Evolutionary conservation across 305 asterid genomes (phyloP), one percentile per base, ranked within the genome.

Genomic region (Rubia peregrina): DNA sequence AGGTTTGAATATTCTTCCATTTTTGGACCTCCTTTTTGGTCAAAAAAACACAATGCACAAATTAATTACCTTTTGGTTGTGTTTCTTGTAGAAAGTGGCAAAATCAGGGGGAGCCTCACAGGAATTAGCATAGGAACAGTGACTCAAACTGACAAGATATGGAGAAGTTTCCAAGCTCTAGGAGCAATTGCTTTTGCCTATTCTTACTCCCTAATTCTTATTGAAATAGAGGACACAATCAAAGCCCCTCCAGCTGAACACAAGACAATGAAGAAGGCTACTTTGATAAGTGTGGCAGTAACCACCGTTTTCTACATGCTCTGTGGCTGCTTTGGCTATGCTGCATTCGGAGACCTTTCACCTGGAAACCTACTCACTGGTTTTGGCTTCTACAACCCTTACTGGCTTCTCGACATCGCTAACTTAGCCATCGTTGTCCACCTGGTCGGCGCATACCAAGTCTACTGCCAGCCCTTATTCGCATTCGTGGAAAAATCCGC

Each of bases 151-250:
- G 84, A 87, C 38, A 93, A 93, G 73, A 78, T 93, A 49, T 93
- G 98, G 98, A 83, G 79, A 79, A 90, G 88, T 66, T 89, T 87
- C 64, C 96, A 93, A 81, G 94, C 97, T 65, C 88, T 93, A 49
- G 98, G 97, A 36, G 97, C 85, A 69, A 85, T 93, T 13, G 98
- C 97, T 69, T 93, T 93, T 74, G 98, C 98, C 22, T 92, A 90
- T 74, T 92, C 98, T 68, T 92, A 90, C 86, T 92, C 98, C 60
- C 82, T 89, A 67, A 92, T 87, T 68, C 94, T 92, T 4, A 85
- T 92, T n/a, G 96, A 92, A 78, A 92, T 92, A 59, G 92, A 90
- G 91, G 92, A 90, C 56, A 92, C 96, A 14, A 59, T 90, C 14
- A 90, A 87, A 79, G 83, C 97, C 2, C 97, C 97, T 17, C 98